Base-by-base conservation (phyloP, 768 basidiomycete species). In the Coprinopsis cinerea region DNA sequence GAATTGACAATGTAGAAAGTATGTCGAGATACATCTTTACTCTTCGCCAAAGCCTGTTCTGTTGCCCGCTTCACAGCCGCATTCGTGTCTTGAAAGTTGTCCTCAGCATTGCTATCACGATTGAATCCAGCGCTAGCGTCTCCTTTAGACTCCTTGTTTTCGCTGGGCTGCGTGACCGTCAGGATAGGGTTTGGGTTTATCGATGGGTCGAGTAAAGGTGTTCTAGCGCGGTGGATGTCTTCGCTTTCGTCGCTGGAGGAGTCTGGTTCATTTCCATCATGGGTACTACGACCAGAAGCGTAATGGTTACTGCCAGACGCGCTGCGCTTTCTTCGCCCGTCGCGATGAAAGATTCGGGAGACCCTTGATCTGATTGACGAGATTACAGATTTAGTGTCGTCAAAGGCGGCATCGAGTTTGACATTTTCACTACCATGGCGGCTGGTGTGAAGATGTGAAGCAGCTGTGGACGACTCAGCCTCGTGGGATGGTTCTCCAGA, bases 1-100 rank as follows among this genome's bases (percentile, higher is more conserved):
- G 91, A 85, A 61, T 96, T 97, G 53, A 84, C 75, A 51, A 99
- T 79, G 59, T 89, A 96, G 66, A 98, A 98, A 1, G 91, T 95
- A 66, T 98, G 95, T 57, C 88, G 91, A 34, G 87, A 90, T 4
- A 92, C 85, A 50, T 89, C 84, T 30, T 72, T 72, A 1, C 66
- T 58, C n/a, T 54, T 51, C 17, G 51, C 51, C 44, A 57, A 57
- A 45, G 13, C 48, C 42, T 47, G 67, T 64, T 53, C 46, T 24
- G 35, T 43, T 13, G 40, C 40, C 64, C 71, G 76, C 59, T 65
- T 75, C 67, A 67, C 74, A 64, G 71, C 76, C 51, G 70, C 71
- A 46, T 70, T 71, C 25, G 68, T 67, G 13, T 63, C 61, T 7
- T 63, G 58, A 28, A 58, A 57, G 61, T 57, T 44, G 47, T 57